phyloP scores from a whole-genome alignment of 2,329 filamentous ascomycete genomes.

The Alternaria sp. region DNA sequence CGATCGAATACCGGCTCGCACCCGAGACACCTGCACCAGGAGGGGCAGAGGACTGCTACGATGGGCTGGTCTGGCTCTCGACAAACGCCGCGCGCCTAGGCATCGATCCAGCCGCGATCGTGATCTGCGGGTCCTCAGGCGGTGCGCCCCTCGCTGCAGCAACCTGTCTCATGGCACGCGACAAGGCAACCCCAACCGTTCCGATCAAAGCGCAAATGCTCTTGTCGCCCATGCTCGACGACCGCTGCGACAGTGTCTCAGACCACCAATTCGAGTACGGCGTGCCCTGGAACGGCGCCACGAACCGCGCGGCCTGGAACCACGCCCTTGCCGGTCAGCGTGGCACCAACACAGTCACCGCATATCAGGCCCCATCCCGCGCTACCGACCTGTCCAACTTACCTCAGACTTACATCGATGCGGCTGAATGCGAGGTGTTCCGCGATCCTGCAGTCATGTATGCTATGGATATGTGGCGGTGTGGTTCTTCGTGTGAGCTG shows the following conservation, averaged over 20 bases:
- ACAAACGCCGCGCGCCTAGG: conserved; percentile 15
- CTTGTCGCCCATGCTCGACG: conserved; percentile 18
- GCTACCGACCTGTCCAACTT: conserved; percentile 20
- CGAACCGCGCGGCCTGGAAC: conserved; percentile 16
- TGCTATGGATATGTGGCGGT: conserved; percentile 23
- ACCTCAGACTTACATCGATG: conserved; percentile 24
- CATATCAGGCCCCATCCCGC: conserved; percentile 19
- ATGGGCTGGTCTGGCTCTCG: conserved; percentile 20
- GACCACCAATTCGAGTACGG: conserved; percentile 25
- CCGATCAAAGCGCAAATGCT: conserved; percentile 23
- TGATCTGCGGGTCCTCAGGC: conserved; percentile 18
- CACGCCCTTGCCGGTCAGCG: conserved; percentile 14
- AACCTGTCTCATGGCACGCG: conserved; percentile 20
- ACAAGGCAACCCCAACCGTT: conserved; percentile 6
- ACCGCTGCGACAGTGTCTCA: conserved; percentile 20
- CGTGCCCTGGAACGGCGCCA: conserved; percentile 11
- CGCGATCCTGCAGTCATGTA: conserved; percentile 23
- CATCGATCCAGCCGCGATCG: conserved; percentile 19
- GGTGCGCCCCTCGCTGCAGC: conserved; percentile 19
- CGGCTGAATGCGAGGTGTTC: conserved; percentile 29
- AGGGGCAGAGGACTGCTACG: conserved; percentile 23
- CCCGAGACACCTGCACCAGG: conserved; percentile 22
- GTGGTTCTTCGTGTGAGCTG: conserved; percentile 26
- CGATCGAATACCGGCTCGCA: conserved; percentile 22
- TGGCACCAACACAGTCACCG: conserved; percentile 13